phyloP scores from a whole-genome alignment of 805 yeast species.

The Candida sphagnicola region DNA sequence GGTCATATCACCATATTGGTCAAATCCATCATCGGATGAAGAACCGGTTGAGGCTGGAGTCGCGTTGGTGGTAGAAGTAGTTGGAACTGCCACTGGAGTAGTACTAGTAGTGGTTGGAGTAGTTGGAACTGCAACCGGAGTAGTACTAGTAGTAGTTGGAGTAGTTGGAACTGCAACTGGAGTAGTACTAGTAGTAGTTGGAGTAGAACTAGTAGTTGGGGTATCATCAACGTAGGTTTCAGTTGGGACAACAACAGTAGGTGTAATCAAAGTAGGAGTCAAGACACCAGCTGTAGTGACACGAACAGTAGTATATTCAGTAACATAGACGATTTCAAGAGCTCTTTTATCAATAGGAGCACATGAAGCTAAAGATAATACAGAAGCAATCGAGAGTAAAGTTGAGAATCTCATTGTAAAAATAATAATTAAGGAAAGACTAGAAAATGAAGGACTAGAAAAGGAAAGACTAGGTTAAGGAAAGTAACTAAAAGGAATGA shows the following conservation, averaged over 20 bases:
- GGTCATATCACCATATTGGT: slow-evolving; percentile 44
- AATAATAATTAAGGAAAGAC: slow-evolving; percentile 7
- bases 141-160: slow-evolving; percentile 6
- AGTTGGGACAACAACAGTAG: slow-evolving; percentile 8
- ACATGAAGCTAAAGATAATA: slow-evolving; percentile 20
- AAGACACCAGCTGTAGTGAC: slow-evolving; percentile 8
- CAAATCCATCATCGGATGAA: slow-evolving; percentile 9
- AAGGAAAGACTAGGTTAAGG: not conserved
- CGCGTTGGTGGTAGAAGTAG: slow-evolving; percentile 10
- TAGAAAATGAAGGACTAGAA: not conserved
- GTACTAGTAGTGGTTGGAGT: slow-evolving; percentile 6
- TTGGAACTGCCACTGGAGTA: slow-evolving; percentile 8
- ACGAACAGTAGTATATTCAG: slow-evolving; percentile 19
- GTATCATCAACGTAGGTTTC: slow-evolving; percentile 8
- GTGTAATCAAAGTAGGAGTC: slow-evolving; percentile 6
- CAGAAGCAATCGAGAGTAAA: slow-evolving; percentile 10
- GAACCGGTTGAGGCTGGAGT: slow-evolving; percentile 14
- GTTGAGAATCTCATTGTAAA: slow-evolving; percentile 11
- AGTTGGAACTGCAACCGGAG: slow-evolving; percentile 7
- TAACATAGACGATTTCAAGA: slow-evolving; percentile 19
- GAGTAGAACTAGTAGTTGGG: slow-evolving; percentile 5
- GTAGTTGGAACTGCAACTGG: slow-evolving; percentile 5
- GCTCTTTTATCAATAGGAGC: slow-evolving; percentile 19
- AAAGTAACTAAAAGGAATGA: not conserved
- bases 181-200: slow-evolving; percentile 11